Base-by-base conservation (phyloP, 1,284 basidiomycete species). In the Leccinum fuscescens region DNA sequence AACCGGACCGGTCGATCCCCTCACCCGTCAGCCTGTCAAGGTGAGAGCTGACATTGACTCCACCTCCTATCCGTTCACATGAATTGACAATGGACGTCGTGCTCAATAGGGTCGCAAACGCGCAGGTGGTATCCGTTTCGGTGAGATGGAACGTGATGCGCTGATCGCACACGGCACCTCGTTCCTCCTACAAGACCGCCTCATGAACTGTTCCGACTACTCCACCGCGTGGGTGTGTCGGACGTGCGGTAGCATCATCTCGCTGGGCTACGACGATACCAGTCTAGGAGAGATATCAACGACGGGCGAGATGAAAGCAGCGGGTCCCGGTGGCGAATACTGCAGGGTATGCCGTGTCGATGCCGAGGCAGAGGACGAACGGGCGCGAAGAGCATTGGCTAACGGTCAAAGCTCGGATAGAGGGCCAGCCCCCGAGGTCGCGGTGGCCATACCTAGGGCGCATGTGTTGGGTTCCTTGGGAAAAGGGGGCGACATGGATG, bases 141-240 rank as follows among this genome's bases (percentile, higher is more conserved):
- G 97, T 69, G 97, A 99, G 79, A 99, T 99, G 97, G 97, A 99
- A 78, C 92, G 97, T 61, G 97, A 99, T 73, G 96, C 97, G 14
- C 83, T 99, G 56, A 93, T 99, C 67, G 97, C 97, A 3, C 97
- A 99, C 78, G 97, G 97, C 48, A 98, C 97, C 5, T 94, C 94
- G 6, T 99, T 97, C 88, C 83, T 99, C 51, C 84, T 99, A 24
- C 96, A 99, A 81, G 97, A 99, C 76, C 85, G 97, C 58, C 79
- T 99, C 72, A 99, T 99, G 96, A 99, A 99, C 78, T 99, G 97
- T 75, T 99, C 96, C 46, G 97, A 99, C 78, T 99, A 99, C 77
- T 97, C 95, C 37, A 98, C 96, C 0, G 92, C 95, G 3, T 98
- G 96, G 94, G 94, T 98, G 12, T 99, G 97, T 77, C 85, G 97